These are phyloP conservation scores for Ligustrum vulgare DNA, from an alignment of 257 asterid genomes.

Conservation along the genomic window DNA sequence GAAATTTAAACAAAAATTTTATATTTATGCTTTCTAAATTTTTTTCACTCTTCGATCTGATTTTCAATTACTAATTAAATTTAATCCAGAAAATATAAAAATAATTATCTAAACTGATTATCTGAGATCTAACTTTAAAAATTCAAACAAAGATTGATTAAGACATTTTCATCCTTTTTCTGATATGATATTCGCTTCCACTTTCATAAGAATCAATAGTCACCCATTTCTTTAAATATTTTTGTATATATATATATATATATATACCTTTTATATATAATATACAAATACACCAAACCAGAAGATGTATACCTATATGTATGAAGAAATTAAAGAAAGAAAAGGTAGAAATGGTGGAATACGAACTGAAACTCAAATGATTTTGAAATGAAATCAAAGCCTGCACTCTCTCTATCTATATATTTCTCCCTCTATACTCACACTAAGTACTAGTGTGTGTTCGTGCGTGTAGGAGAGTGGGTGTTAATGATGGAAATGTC, in stretches of 20 bases:
- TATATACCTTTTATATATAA: not conserved
- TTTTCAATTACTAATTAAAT: conserved; percentile 19
- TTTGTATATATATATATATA: too few species aligned
- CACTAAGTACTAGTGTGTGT: not conserved
- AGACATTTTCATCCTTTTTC: conserved; percentile 28
- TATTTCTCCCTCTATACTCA: not conserved
- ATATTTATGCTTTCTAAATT: conserved; percentile 14
- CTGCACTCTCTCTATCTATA: not conserved
- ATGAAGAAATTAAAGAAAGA: conserved; percentile 1
- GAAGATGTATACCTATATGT: conserved; percentile 14
- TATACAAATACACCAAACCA: not conserved
- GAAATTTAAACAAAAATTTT: not conserved
- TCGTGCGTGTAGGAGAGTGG: not conserved
- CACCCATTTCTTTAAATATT: not conserved
- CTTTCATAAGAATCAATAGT: conserved; percentile 20
- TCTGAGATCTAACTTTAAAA: conserved; percentile 38
- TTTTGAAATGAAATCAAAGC: conserved; percentile 27
- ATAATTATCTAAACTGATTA: conserved; percentile 22
- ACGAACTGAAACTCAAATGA: conserved; percentile 48
- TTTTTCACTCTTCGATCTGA: conserved; percentile 37
- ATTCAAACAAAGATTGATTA: conserved; percentile 11
- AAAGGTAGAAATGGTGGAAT: conserved; percentile 10
- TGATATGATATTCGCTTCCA: conserved; percentile 27
- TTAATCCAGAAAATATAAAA: not conserved
- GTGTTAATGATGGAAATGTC: not conserved